Conservation (phyloP, 73 alveolate species). For the Paramecium sexaurelia region DNA sequence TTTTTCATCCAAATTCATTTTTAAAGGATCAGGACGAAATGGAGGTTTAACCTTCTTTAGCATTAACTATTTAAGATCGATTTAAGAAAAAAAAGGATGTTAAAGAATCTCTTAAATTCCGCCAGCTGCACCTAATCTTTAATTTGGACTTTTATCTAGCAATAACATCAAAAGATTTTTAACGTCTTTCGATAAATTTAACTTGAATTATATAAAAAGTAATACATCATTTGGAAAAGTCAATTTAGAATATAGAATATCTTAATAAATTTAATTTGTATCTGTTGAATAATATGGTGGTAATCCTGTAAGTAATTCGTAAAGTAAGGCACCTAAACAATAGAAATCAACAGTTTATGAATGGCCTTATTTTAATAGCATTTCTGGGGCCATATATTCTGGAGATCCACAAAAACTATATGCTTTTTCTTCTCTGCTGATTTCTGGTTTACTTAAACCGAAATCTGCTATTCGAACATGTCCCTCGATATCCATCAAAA, state of each 20-base stretch:
- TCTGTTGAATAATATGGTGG: constrained; percentile 73
- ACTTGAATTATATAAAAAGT: neutral
- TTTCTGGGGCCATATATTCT: constrained; percentile 81
- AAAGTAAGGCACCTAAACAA: constrained; percentile 74
- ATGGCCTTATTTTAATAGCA: constrained; percentile 73
- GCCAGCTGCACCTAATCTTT: constrained; percentile 81
- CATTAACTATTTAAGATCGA: constrained; percentile 16
- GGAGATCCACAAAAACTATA: constrained; percentile 81
- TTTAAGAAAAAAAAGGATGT: constrained; percentile 59
- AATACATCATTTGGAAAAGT: constrained; percentile 60
- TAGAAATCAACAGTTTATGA: constrained; percentile 75
- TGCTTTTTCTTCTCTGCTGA: constrained; percentile 68
- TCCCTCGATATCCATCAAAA: constrained; percentile 78
- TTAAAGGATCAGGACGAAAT: constrained; percentile 61
- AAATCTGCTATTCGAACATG: constrained; percentile 74
- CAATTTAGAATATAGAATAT: constrained; percentile 61
- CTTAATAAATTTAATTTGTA: constrained; percentile 64
- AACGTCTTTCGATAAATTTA: constrained; percentile 67
- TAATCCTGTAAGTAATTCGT: constrained; percentile 76
- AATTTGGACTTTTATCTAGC: constrained; percentile 81
- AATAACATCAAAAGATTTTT: constrained; percentile 75
- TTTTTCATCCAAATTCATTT: constrained; percentile 59
- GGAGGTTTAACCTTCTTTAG: constrained; percentile 67
- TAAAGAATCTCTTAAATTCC: constrained; percentile 68
- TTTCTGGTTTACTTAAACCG: constrained; percentile 73